Base-by-base conservation (phyloP, 192 early-diverging fungal genomes). In the Podila minutissima region DNA sequence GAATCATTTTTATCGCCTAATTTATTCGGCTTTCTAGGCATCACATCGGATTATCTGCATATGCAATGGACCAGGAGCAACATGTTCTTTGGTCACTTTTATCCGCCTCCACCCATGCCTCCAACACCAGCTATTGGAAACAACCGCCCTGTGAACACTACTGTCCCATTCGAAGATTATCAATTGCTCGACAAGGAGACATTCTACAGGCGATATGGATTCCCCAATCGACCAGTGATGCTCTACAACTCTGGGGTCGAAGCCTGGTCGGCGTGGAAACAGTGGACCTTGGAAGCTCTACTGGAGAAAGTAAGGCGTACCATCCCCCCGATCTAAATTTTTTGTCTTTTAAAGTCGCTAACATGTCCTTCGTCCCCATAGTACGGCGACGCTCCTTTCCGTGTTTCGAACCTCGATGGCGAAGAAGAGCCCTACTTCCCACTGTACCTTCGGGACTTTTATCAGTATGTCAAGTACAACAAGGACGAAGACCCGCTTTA, bases 401-500 rank as follows among this genome's bases (percentile, higher is more conserved):
- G 82, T 5, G 68, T 83, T 10, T 76, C 84, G 11, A 86, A 83
- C 61, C 71, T 81, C n/a, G 66, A 74, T 5, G 75, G 82, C 29
- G 55, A 74, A 49, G 58, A 37, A 6, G 35, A 66, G 22, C 76
- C 83, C 6, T 70, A 62, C 28, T 66, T 85, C 55, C 24, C 33
- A 7, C 62, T 87, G 64, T 57, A 32, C 22, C 50, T 85, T 28
- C 41, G 62, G 41, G 73, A 75, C 33, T 87, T 87, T 78, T 11
- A 59, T 33, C 72, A 81, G 17, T 87, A 87, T 31, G 57, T 78
- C 32, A 38, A 29, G 5, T 51, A 66, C 15, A 82, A 87, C 61
- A 64, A 55, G 32, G 86, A 87, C 41, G 77, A 82, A 37, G 66
- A 83, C 11, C 86, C 86, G 6, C 67, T 87, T 1, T 87, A 87